Percentiles rank a stretch among this genome's conserved stretches.
Conservation (phyloP, 1,284 basidiomycete species). For the Microbotryomycetes sp. region DNA sequence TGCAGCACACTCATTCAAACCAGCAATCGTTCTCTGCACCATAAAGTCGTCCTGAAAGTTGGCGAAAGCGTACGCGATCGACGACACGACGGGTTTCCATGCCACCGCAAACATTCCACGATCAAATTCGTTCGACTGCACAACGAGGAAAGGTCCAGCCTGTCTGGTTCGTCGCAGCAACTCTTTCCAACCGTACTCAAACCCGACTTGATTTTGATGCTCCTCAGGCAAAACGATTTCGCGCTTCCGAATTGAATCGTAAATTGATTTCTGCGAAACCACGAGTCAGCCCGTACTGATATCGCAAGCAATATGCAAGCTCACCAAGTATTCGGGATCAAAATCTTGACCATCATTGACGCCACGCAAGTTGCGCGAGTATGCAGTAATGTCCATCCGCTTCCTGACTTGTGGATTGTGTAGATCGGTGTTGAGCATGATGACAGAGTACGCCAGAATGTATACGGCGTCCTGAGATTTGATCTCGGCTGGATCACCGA, state of each 20-base stretch:
- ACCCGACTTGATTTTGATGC: conserved; percentile 91
- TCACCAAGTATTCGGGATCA: conserved; percentile 72
- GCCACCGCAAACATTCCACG: conserved; percentile 83
- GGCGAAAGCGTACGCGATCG: conserved; percentile 62
- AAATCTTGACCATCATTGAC: conserved; percentile 87
- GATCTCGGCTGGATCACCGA: conserved; percentile 60
- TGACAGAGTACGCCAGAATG: conserved; percentile 89
- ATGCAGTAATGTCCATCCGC: conserved; percentile 94
- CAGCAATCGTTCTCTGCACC: conserved; percentile 87
- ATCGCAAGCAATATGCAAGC: conserved; percentile 33
- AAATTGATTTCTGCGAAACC: conserved; percentile 64
- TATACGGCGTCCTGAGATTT: conserved; percentile 89
- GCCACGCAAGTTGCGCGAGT: conserved; percentile 83
- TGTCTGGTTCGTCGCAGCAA: conserved; percentile 73
- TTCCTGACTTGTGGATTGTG: conserved; percentile 93
- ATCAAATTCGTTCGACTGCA: conserved; percentile 57
- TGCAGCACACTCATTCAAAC: conserved; percentile 92
- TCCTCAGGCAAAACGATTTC: conserved; percentile 99
- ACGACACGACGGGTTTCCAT: conserved; percentile 87
- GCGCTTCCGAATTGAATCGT: conserved; percentile 85
- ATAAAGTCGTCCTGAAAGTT: conserved; percentile 94
- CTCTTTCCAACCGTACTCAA: conserved; percentile 99
- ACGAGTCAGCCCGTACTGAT: not conserved
- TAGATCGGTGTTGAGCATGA: conserved; percentile 96
- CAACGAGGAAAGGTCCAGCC: conserved; percentile 53